Conservation (phyloP, 2,329 filamentous ascomycete genomes). For the Phialemoniopsis sp. region DNA sequence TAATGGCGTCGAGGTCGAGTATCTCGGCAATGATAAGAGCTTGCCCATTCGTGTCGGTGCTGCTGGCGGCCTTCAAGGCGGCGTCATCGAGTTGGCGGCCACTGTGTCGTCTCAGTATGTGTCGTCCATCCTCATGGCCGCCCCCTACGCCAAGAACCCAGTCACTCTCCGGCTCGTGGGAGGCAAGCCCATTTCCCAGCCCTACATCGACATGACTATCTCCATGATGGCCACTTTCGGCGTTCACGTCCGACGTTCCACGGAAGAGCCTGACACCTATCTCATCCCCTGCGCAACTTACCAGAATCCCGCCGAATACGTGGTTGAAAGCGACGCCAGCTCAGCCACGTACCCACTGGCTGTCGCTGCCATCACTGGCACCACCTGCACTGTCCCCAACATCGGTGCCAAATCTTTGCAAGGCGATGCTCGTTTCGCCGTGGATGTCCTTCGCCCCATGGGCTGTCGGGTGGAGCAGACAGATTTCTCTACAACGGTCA, state of each 20-base stretch:
- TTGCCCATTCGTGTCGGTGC: constrained; percentile 81
- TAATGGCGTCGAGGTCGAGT: constrained; percentile 86
- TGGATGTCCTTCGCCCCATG: constrained; percentile 89
- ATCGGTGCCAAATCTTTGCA: constrained; percentile 90
- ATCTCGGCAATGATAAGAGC: constrained; percentile 78
- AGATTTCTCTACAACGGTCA: constrained; percentile 83
- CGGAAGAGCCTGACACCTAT: constrained; percentile 83
- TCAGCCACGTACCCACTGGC: constrained; percentile 95
- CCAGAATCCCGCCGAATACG: constrained; percentile 78
- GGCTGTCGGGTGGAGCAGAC: constrained; percentile 87
- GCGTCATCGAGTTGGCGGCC: constrained; percentile 85
- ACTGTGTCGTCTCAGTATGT: constrained; percentile 99
- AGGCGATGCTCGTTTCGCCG: constrained; percentile 89
- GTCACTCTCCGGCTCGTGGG: constrained; percentile 88
- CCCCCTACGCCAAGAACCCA: constrained; percentile 90
- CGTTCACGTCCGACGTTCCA: constrained; percentile 71
- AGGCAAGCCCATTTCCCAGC: constrained; percentile 95
- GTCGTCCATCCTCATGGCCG: constrained; percentile 93
- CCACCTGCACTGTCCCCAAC: constrained; percentile 92
- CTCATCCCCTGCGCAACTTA: constrained; percentile 85
- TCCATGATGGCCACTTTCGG: constrained; percentile 96
- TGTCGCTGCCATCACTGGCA: constrained; percentile 91
- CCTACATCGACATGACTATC: constrained; percentile 98
- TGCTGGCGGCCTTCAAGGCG: constrained; percentile 77
- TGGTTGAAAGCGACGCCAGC: constrained; percentile 94